These are phyloP conservation scores for Moelleriella libera DNA, from an alignment of 2,329 filamentous ascomycete genomes.

Conservation along the genomic window DNA sequence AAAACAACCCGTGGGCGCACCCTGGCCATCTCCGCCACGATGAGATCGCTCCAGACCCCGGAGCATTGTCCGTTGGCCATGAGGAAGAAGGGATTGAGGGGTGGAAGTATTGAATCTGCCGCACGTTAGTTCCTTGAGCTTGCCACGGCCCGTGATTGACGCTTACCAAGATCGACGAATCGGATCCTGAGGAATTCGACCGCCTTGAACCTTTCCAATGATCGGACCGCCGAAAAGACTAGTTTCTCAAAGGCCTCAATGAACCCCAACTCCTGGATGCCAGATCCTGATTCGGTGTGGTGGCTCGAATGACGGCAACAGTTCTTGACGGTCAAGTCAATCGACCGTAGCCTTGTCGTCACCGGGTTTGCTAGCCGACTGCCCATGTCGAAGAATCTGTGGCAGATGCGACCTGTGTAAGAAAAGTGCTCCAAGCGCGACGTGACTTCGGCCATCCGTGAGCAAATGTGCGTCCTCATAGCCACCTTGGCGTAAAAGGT, in stretches of 20 bases:
- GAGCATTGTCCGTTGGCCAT: slow-evolving; percentile 45
- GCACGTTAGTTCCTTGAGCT: neutral
- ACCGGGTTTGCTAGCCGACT: slow-evolving; percentile 33
- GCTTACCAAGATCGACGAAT: slow-evolving; percentile 56
- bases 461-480: slow-evolving; percentile 49
- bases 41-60: slow-evolving; percentile 59
- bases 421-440: slow-evolving; percentile 52
- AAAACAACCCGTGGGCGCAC: slow-evolving; percentile 46
- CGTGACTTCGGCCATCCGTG: slow-evolving; percentile 43
- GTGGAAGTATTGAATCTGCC: slow-evolving; percentile 53
- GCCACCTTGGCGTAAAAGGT: slow-evolving; percentile 47
- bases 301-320: slow-evolving; percentile 45
- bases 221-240: slow-evolving; percentile 47
- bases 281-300: slow-evolving; percentile 51
- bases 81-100: slow-evolving; percentile 60
- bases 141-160: neutral
- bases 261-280: slow-evolving; percentile 59
- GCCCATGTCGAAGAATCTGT: slow-evolving; percentile 49
- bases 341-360: slow-evolving; percentile 41
- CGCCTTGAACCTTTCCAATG: slow-evolving; percentile 42
- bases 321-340: slow-evolving; percentile 63
- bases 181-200: slow-evolving; percentile 55
- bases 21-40: slow-evolving; percentile 44
- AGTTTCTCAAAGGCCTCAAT: slow-evolving; percentile 58
- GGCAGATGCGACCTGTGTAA: slow-evolving; percentile 60